Base-by-base conservation (phyloP, 306 rosid genomes). In the Begonia masoniana region DNA sequence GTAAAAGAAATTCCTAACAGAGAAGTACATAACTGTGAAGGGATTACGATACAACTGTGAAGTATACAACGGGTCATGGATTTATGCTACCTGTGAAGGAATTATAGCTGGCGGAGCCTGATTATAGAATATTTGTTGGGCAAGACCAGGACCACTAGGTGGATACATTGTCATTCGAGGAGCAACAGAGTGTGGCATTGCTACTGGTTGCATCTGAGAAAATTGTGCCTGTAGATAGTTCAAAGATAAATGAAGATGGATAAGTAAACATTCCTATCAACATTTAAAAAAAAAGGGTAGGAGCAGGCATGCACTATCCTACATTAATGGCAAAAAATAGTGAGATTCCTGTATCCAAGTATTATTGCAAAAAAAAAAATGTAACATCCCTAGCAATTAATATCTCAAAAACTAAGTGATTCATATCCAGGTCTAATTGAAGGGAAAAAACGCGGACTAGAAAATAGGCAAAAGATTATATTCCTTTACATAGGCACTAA, bases 81-180 rank as follows among this genome's bases (percentile, higher is more conserved):
- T 14, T 51, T n/a, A 36, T 42, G 13, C 66, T 70, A 92, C 99
- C 99, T 92, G 99, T 13, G 99, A 86, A 62, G 96, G 92, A 74
- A 92, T 92, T 54, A 92, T 86, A 51, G 96, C 85, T 63, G 94
- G 96, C 58, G 99, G 99, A 51, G 78, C 99, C 65, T 92, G 99
- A 52, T 94, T 94, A 47, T 92, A 92, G 73, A 92, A 92, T 72
- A 92, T 74, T 55, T 92, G 99, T 56, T 92, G 99, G 59, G 96
- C 96, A 43, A 92, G 62, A 52, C 96, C 99, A 14, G 99, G 99
- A 74, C 81, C 94, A 64, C 99, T 93, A 36, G 96, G 88, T 36
- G 99, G 96, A 56, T 86, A 92, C 82, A 92, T 81, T 15, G 96
- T 96, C 82, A 92, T 76, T 19, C 99, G 99, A 43, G 96, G 93